Evolutionary conservation across 306 rosid genomes (phyloP), one percentile per base, ranked within the genome.

Genomic region (Dicorynia guianensis): DNA sequence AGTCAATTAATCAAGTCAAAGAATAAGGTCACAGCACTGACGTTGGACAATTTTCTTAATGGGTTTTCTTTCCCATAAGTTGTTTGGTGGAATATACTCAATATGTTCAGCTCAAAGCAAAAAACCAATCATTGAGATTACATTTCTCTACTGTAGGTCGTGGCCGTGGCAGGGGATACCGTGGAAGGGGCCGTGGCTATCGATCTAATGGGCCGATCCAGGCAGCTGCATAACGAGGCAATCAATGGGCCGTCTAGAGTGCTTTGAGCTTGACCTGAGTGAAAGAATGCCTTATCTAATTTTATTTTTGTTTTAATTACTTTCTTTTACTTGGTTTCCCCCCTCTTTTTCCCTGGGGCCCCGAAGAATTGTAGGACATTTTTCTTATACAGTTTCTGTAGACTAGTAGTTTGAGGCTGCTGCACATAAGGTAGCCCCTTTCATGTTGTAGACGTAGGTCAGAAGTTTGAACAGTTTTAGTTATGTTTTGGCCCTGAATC

Each of bases 131-230:
- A 10, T 40, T 72, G 17, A 69, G 55, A 57, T 42, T 6, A 40
- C 73, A 71, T 72, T 79, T 46, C 15, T 75, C 30, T 61, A 42
- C 73, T 77, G 77, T 69, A 91, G 98, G 98, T 40, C 95, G 97
- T 55, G 95, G 96, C 66, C 91, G 90, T 15, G 90, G 96, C 44
- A 80, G 91, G 79, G 95, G 95, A 25, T 80, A 47, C 77, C 90
- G 92, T 39, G 98, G 98, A 39, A 87, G 98, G 84, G 98, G 97
- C 38, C 97, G 96, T 86, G 93, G 94, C 84, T 83, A 81, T 69
- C 87, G 96, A 71, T 68, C 93, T 49, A 89, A 87, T 79, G 92
- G 85, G 59, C 92, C 72, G 79, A 90, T 86, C 82, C 89, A 87
- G 79, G 90, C 89, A 30, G 84, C 93, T 35, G 90, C 91, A 67